Evolutionary conservation across 169 alveolate genomes (phyloP).

Genomic region (Cryptosporidium sp.): DNA sequence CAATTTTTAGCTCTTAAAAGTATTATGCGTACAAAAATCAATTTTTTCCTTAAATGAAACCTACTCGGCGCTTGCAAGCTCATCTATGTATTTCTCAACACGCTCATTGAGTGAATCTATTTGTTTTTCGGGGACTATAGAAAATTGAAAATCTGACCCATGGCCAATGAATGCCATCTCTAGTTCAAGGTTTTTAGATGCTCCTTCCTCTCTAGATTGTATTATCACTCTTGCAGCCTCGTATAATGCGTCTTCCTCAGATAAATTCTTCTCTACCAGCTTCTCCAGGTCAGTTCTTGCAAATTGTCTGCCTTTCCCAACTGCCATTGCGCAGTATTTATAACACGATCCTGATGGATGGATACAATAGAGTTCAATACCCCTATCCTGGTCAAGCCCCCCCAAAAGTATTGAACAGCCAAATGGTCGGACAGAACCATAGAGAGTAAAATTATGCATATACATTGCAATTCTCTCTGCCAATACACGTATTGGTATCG

Average conservation of each 20-base stretch:
- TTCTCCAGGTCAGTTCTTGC: slow-evolving; percentile 94
- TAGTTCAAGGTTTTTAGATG: slow-evolving; percentile 71
- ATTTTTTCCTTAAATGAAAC: neutral
- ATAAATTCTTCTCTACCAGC: slow-evolving; percentile 69
- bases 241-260: slow-evolving; percentile 76
- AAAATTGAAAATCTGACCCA: slow-evolving; percentile 52
- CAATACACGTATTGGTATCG: slow-evolving; percentile 89
- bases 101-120: slow-evolving; percentile 29
- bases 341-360: slow-evolving; percentile 93
- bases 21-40: neutral
- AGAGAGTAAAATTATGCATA: slow-evolving; percentile 91
- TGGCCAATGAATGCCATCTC: slow-evolving; percentile 76
- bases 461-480: slow-evolving; percentile 93
- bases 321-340: slow-evolving; percentile 92
- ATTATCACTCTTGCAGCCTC: slow-evolving; percentile 74
- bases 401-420: slow-evolving; percentile 92
- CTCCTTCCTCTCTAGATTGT: slow-evolving; percentile 77
- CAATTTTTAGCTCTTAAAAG: neutral
- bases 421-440: slow-evolving; percentile 93
- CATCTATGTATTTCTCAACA: slow-evolving; percentile 63
- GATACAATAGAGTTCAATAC: slow-evolving; percentile 88
- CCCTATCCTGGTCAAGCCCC: slow-evolving; percentile 85
- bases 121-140: slow-evolving; percentile 18
- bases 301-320: slow-evolving; percentile 93
- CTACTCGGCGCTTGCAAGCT: slow-evolving; percentile 50